These are phyloP conservation scores for Populus hybrid DNA, from an alignment of 441 rosid genomes.

Conservation along the genomic window DNA sequence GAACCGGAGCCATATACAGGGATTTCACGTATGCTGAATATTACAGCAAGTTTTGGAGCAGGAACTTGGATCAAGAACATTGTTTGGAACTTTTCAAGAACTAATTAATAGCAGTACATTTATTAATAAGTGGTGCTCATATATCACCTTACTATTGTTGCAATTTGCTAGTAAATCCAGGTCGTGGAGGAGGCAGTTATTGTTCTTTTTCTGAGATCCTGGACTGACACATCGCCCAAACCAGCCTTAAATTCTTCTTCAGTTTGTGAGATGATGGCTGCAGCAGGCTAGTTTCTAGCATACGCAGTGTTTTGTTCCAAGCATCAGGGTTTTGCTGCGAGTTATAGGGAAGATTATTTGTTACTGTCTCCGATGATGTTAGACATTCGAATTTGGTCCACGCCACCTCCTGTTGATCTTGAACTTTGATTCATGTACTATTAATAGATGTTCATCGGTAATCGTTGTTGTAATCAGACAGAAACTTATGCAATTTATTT, in stretches of 20 bases:
- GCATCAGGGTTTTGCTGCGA: background rate
- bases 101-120: background rate
- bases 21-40: constrained; percentile 36
- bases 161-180: background rate
- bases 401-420: background rate
- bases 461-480: background rate
- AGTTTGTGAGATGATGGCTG: background rate
- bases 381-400: background rate
- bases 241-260: background rate
- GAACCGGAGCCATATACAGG: constrained; percentile 21
- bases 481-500: background rate
- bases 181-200: background rate
- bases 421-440: background rate
- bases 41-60: constrained; percentile 39
- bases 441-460: background rate
- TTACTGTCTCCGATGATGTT: background rate
- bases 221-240: background rate
- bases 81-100: constrained; percentile 45
- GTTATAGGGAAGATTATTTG: background rate
- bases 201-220: background rate
- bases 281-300: background rate
- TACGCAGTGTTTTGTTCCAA: background rate
- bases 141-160: background rate
- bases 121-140: background rate
- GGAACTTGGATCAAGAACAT: constrained; percentile 28